These are phyloP conservation scores for Paramecium caudatum DNA, from an alignment of 73 alveolate genomes.

Conservation along the genomic window DNA sequence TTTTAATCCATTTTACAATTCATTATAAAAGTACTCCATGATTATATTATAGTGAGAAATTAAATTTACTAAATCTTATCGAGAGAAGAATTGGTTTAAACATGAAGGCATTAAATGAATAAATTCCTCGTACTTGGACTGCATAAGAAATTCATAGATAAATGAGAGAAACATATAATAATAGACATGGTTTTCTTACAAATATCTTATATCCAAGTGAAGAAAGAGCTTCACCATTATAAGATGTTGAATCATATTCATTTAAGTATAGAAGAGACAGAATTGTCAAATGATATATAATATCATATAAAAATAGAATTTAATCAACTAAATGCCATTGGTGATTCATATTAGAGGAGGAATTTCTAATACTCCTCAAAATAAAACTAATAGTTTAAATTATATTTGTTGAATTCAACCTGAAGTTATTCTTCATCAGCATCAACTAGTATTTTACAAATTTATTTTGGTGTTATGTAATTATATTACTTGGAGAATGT, in stretches of 20 bases:
- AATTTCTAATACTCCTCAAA: neutral
- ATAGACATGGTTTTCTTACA: slow-evolving; percentile 72
- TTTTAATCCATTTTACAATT: slow-evolving; percentile 45
- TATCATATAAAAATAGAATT: neutral
- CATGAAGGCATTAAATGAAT: slow-evolving; percentile 69
- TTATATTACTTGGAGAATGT: neutral
- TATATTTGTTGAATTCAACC: neutral
- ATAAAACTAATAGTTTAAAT: neutral
- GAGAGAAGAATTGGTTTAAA: slow-evolving; percentile 68
- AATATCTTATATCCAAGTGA: slow-evolving; percentile 71
- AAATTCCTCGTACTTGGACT: slow-evolving; percentile 73
- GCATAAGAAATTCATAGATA: slow-evolving; percentile 74
- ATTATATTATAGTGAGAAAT: slow-evolving; percentile 65
- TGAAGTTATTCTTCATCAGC: neutral
- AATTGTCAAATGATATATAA: slow-evolving; percentile 66
- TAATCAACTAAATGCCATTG: neutral
- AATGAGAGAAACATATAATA: slow-evolving; percentile 67
- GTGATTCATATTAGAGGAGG: neutral
- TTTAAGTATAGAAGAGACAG: slow-evolving; percentile 65
- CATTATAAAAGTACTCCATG: neutral
- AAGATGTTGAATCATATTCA: slow-evolving; percentile 68
- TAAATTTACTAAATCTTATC: slow-evolving; percentile 51
- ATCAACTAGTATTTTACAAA: neutral
- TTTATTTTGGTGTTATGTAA: neutral
- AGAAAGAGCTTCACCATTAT: slow-evolving; percentile 73